Percentiles rank a stretch among this genome's conserved stretches.
phyloP scores from a whole-genome alignment of 768 basidiomycete species.

The Lactarius trivialis region DNA sequence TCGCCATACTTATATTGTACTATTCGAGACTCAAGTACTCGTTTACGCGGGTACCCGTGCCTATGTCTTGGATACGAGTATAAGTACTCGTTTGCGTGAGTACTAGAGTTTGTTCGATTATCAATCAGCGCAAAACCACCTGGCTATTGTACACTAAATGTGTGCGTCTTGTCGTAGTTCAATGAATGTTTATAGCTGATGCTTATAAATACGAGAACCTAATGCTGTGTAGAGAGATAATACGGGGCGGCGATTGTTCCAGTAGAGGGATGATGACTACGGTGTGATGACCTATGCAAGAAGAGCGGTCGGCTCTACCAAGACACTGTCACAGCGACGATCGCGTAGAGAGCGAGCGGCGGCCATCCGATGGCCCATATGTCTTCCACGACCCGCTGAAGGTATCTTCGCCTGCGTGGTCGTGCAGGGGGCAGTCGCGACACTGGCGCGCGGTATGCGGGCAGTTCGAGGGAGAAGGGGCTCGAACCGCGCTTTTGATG shows the following conservation, averaged over 20 bases:
- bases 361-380: conserved; percentile 10
- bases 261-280: not conserved
- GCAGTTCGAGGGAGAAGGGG: not conserved
- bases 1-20: no score
- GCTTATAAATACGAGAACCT: not conserved
- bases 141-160: not conserved
- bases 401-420: not conserved
- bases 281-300: not conserved
- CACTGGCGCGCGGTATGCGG: not conserved
- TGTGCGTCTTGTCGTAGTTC: not conserved
- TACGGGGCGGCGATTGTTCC: not conserved
- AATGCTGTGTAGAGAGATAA: not conserved
- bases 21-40: no score
- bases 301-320: not conserved
- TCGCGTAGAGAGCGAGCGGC: conserved; percentile 5
- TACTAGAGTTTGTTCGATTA: not conserved
- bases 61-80: no score
- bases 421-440: not conserved
- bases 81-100: no score
- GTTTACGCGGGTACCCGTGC: no score
- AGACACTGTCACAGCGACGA: not conserved
- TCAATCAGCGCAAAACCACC: not conserved
- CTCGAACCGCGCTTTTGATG: not conserved
- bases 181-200: not conserved
- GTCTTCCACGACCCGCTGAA: not conserved